Conservation (phyloP, 768 basidiomycete species). For the Kwoniella newhampshirensis region DNA sequence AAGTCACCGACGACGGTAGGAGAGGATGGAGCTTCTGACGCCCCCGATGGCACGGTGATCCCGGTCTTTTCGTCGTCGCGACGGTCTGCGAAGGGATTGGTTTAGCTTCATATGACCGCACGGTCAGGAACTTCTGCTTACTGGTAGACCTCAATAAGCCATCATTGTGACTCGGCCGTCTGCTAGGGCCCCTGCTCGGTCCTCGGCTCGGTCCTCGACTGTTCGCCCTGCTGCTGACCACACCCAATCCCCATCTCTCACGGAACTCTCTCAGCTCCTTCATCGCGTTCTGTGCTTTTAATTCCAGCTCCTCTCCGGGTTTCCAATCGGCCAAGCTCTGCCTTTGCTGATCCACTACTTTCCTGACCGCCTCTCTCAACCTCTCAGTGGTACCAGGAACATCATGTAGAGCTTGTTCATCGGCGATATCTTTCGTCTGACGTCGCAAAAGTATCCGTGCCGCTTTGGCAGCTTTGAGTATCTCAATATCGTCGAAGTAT, state of each 20-base stretch:
- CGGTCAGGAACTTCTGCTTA: slow-evolving; percentile 11
- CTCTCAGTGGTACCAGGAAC: slow-evolving; percentile 30
- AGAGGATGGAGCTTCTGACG: slow-evolving; percentile 38
- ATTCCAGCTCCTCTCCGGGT: slow-evolving; percentile 44
- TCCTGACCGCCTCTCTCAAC: slow-evolving; percentile 43
- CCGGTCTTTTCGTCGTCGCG: slow-evolving; percentile 25
- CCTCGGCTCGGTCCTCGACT: slow-evolving; percentile 40
- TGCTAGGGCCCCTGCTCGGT: slow-evolving; percentile 39
- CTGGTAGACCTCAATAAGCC: slow-evolving; percentile 4
- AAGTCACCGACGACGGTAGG: slow-evolving; percentile 28
- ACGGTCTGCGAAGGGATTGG: background rate
- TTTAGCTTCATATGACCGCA: too few species aligned
- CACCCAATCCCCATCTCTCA: slow-evolving; percentile 27
- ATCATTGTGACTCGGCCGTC: slow-evolving; percentile 30
- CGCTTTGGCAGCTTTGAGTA: slow-evolving; percentile 55
- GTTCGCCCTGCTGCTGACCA: slow-evolving; percentile 7
- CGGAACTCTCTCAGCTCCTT: slow-evolving; percentile 45
- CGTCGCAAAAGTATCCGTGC: slow-evolving; percentile 52
- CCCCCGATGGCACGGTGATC: slow-evolving; percentile 19
- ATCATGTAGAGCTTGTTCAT: slow-evolving; percentile 30
- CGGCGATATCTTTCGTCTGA: slow-evolving; percentile 48
- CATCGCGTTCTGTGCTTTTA: slow-evolving; percentile 38
- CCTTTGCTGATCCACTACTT: slow-evolving; percentile 44
- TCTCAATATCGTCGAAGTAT: slow-evolving; percentile 56
- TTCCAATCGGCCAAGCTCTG: slow-evolving; percentile 41